Base-by-base conservation (phyloP, 148 eudicot species). In the Amaranthus palmeri region DNA sequence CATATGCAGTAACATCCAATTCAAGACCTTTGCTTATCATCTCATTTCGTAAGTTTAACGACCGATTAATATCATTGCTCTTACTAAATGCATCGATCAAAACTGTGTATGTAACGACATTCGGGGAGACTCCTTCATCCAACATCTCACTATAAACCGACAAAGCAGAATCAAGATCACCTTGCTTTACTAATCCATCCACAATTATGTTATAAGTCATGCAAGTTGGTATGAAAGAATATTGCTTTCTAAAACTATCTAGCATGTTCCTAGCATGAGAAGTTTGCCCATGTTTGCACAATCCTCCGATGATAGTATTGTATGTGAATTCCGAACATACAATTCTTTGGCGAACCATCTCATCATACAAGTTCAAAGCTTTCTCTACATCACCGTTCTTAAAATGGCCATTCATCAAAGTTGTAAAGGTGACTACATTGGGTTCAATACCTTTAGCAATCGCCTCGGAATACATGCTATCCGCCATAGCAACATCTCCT, bases 131-230 rank as follows among this genome's bases (percentile, higher is more conserved):
- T 50, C 92, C 93, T 18, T 65, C 70, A 62, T 81, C 73, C 45
- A 57, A 61, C 92, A 92, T 87, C 74, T 89, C 87, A 63, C 46
- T 74, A 58, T 82, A 78, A 44, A 85, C 85, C 72, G 84, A 82
- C 74, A 82, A 72, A 40, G 95, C 95, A 65, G 86, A 80, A 65
- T 77, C 77, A 6, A 82, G 45, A 71, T 72, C 69, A 47, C 82
- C 83, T 69, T 83, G 81, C 85, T 83, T 86, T 25, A 84, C 70
- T 76, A 81, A 88, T 56, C 97, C 96, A 77, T 85, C 79, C 4
- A 92, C 83, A 15, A 92, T 78, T 75, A 75, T 78, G 77, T 86
- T 88, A 61, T 84, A 92, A 52, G 91, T 80, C 83, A 70, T 81
- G 52, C 76, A 80, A 69, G 54, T 60, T 13, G 91, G 90, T 49